phyloP scores from a whole-genome alignment of 169 alveolate species.

The Ichthyophthirius multifiliis region DNA sequence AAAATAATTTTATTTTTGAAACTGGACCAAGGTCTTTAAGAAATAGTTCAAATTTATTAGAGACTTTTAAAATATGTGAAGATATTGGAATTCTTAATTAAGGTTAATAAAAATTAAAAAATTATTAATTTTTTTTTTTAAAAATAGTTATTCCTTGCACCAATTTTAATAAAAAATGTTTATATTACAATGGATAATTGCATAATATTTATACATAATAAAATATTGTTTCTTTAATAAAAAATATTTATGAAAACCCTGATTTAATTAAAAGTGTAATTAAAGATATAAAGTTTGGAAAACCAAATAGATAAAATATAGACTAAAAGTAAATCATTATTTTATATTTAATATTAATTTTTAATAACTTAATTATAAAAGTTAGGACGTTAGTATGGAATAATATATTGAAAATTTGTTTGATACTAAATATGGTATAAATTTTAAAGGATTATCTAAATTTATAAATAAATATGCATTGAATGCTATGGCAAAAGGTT shows the following conservation, averaged over 20 bases:
- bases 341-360: too few species aligned
- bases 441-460: neutral
- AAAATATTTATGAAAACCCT: neutral
- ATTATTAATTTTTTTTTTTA: neutral
- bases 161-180: neutral
- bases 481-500: neutral
- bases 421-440: neutral
- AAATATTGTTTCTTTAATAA: neutral
- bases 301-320: neutral
- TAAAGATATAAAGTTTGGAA: neutral
- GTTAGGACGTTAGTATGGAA: neutral
- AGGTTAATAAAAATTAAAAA: neutral
- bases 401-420: neutral
- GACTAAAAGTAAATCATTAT: neutral
- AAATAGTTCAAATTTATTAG: neutral
- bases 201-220: neutral
- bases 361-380: neutral
- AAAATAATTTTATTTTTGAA: neutral
- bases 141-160: neutral
- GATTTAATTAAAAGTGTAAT: neutral
- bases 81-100: neutral
- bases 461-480: neutral
- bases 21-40: neutral
- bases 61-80: neutral
- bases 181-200: neutral